Percentiles rank a stretch among this genome's conserved stretches.
These are phyloP conservation scores for Drechslerella dactyloides DNA, from an alignment of 2,329 filamentous ascomycete species.

Conservation along the genomic window DNA sequence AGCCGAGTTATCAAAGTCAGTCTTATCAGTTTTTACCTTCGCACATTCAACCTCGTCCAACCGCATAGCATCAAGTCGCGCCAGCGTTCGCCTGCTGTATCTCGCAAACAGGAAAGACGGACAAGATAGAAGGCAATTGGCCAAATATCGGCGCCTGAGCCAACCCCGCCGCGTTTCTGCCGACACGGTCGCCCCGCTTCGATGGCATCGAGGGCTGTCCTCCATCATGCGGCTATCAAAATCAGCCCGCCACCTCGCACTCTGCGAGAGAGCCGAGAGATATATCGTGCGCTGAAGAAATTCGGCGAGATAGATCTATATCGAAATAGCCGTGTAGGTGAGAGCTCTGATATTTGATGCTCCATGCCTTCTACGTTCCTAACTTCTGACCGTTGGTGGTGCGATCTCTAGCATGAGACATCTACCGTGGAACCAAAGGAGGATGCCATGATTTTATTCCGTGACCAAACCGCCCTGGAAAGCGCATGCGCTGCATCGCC, in stretches of 20 bases:
- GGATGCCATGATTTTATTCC: slow-evolving; percentile 38
- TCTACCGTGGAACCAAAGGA: slow-evolving; percentile 30
- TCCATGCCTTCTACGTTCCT: not conserved
- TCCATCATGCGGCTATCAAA: slow-evolving; percentile 32
- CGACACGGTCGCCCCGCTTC: not conserved
- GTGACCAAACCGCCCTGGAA: slow-evolving; percentile 15
- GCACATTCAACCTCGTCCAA: not conserved
- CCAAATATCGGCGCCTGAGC: not conserved
- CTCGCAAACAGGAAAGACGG: not conserved
- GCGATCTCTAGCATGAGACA: slow-evolving; percentile 24
- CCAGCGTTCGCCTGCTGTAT: not conserved
- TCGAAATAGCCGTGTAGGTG: slow-evolving; percentile 34
- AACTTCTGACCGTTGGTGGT: not conserved
- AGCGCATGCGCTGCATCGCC: slow-evolving; percentile 29
- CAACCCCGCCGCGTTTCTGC: not conserved
- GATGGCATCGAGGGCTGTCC: slow-evolving; percentile 24
- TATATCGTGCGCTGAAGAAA: slow-evolving; percentile 32
- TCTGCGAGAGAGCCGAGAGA: slow-evolving; percentile 31
- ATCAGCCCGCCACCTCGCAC: slow-evolving; percentile 41
- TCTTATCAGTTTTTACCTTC: slow-evolving; percentile 1
- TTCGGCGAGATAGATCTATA: slow-evolving; percentile 46
- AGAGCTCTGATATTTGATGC: slow-evolving; percentile 1
- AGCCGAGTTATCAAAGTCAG: not conserved
- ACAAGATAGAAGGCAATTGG: not conserved
- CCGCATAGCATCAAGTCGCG: not conserved